phyloP scores from a whole-genome alignment of 352 stramenopile genomes.

The Globisporangium solare region DNA sequence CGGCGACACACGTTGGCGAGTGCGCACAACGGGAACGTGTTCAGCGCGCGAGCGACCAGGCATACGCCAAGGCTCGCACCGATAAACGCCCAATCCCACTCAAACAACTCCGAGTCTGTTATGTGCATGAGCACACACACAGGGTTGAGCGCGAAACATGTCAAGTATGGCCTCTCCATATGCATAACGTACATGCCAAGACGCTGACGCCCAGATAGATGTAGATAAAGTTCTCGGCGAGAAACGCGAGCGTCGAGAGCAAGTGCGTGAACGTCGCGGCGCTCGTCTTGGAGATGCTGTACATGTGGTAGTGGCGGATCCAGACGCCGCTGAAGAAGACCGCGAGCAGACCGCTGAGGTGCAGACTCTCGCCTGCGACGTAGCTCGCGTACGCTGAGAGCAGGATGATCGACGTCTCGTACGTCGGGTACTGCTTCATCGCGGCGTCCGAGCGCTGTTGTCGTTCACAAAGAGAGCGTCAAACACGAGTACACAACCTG shows the following conservation, averaged over 20 bases:
- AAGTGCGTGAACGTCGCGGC: slow-evolving; percentile 57
- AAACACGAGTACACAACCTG: too few species aligned
- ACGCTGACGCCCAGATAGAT: slow-evolving; percentile 71
- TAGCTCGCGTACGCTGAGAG: slow-evolving; percentile 74
- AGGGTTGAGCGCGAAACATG: too few species aligned
- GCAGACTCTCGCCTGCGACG: slow-evolving; percentile 52
- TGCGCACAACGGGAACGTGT: slow-evolving; percentile 70
- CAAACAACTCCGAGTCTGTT: slow-evolving; percentile 37
- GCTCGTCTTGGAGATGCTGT: slow-evolving; percentile 58
- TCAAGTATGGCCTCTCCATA: too few species aligned
- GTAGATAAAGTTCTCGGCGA: slow-evolving; percentile 75
- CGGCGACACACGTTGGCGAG: slow-evolving; percentile 46
- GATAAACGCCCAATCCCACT: slow-evolving; percentile 69
- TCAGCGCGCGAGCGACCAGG: slow-evolving; percentile 49
- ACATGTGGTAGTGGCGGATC: slow-evolving; percentile 72
- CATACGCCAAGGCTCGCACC: slow-evolving; percentile 40
- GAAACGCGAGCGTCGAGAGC: slow-evolving; percentile 52
- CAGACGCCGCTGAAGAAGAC: slow-evolving; percentile 90
- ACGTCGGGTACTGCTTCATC: slow-evolving; percentile 43
- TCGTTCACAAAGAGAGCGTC: slow-evolving; percentile 3
- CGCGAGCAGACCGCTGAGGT: slow-evolving; percentile 84
- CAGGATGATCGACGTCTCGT: slow-evolving; percentile 63
- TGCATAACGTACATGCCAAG: slow-evolving; percentile 30
- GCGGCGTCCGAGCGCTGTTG: slow-evolving; percentile 30
- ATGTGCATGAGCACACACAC: too few species aligned